A percentile compares a stretch with the other conserved stretches of the same genome.
These are phyloP conservation scores for Suillus decipiens DNA, from an alignment of 768 basidiomycete genomes.

Conservation along the genomic window DNA sequence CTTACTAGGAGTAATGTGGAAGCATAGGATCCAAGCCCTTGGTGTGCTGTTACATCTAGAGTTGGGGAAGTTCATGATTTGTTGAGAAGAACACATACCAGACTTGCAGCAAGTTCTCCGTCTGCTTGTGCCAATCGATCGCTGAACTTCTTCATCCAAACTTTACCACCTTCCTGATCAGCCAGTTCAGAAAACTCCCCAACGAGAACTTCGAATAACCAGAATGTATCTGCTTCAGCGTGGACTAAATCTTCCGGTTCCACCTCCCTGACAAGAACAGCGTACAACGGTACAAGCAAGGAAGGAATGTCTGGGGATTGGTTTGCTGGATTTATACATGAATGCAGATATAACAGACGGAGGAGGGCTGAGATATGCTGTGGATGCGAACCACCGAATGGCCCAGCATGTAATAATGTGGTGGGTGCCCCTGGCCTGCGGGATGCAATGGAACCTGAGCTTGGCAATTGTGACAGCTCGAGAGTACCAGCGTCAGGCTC, in stretches of 20 bases:
- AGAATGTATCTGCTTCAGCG: conserved; percentile 80
- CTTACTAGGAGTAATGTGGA: conserved; percentile 83
- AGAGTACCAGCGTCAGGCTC: conserved; percentile 29
- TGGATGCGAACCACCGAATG: conserved; percentile 50
- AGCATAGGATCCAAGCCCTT: conserved; percentile 69
- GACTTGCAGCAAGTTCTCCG: conserved; percentile 53
- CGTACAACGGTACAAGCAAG: conserved; percentile 69
- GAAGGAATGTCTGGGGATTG: conserved; percentile 69
- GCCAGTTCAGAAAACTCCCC: conserved; percentile 76
- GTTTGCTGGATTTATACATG: conserved; percentile 69
- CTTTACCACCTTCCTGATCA: conserved; percentile 59
- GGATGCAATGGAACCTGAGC: conserved; percentile 33
- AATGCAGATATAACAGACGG: conserved; percentile 72
- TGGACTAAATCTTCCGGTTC: conserved; percentile 62
- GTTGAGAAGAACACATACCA: conserved; percentile 43
- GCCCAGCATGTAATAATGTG: conserved; percentile 49
- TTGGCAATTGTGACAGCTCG: conserved; percentile 31
- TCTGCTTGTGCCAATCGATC: conserved; percentile 65
- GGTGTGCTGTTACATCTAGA: conserved; percentile 42
- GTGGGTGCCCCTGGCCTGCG: conserved; percentile 34
- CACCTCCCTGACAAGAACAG: conserved; percentile 59
- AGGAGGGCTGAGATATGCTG: conserved; percentile 64
- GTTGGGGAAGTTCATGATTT: not conserved
- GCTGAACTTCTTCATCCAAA: conserved; percentile 66
- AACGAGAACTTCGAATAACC: conserved; percentile 75